A percentile compares a stretch with the other conserved stretches of the same genome.
Conservation (phyloP, 768 basidiomycete species). For the Termitomyces sp. region DNA sequence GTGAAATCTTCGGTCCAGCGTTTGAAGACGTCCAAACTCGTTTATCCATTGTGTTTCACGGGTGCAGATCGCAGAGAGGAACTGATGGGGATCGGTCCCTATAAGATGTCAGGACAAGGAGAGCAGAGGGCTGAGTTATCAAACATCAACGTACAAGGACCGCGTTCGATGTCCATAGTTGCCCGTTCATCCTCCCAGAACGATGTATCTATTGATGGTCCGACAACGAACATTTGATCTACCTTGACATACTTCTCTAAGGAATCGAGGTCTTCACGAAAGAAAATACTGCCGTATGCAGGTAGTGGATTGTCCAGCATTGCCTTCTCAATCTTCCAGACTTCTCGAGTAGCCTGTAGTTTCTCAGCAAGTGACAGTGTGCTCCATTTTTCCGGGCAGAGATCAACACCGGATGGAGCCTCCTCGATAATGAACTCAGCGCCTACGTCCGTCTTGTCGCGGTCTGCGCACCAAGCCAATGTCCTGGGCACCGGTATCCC, state of each 20-base stretch:
- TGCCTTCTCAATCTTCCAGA: neutral
- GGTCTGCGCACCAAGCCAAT: neutral
- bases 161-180: neutral
- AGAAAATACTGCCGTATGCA: neutral
- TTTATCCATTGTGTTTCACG: neutral
- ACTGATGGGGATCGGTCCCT: neutral
- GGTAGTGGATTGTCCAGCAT: neutral
- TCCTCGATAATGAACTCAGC: conserved; percentile 4
- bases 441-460: neutral
- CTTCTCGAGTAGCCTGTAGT: neutral
- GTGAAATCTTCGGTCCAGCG: neutral
- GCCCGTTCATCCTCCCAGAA: neutral
- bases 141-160: neutral
- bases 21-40: neutral
- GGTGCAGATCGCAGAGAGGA: neutral
- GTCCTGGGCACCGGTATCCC: neutral
- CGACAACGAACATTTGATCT: neutral
- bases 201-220: neutral
- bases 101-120: neutral
- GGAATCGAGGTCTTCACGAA: neutral
- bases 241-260: neutral
- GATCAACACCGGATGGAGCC: neutral
- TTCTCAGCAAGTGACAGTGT: neutral
- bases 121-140: neutral
- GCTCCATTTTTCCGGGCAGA: neutral